A percentile compares a stretch with the other conserved stretches of the same genome.
Conservation (phyloP, 768 basidiomycete species). For the Tricholoma hemisulphureum region DNA sequence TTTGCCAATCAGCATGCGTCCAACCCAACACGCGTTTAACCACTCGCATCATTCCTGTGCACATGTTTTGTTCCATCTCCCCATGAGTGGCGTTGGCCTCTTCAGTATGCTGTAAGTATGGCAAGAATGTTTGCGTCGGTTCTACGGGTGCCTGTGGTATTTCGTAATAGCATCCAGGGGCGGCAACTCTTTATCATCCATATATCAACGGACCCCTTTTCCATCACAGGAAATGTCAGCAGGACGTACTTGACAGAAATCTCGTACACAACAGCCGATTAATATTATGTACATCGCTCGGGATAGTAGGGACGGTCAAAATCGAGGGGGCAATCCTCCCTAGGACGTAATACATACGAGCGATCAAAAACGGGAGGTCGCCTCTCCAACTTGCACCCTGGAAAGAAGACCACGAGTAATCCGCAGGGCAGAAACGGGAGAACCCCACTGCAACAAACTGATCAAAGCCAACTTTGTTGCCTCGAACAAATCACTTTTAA, state of each 20-base stretch:
- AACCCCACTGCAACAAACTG: not conserved
- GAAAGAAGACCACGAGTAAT: conserved; percentile 1
- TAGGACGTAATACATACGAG: not conserved
- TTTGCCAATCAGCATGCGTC: not conserved
- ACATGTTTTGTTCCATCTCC: not conserved
- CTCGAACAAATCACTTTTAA: no score
- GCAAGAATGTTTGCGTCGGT: not conserved
- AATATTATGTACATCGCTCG: no score
- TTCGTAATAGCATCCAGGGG: not conserved
- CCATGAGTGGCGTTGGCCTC: not conserved
- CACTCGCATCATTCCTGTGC: not conserved
- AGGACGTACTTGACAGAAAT: not conserved
- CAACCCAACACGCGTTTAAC: not conserved
- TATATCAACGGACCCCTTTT: not conserved
- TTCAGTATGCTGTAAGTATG: no score
- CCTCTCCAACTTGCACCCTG: not conserved
- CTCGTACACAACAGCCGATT: no score
- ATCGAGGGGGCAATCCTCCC: not conserved
- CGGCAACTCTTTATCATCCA: not conserved
- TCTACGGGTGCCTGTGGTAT: no score
- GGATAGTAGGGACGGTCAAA: no score
- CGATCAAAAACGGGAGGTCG: not conserved
- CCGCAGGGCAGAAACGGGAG: not conserved
- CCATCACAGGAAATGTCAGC: not conserved
- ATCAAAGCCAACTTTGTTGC: not conserved